Conservation (phyloP, 2,329 filamentous ascomycete genomes). For the Paracorniculantispora psalliotae region DNA sequence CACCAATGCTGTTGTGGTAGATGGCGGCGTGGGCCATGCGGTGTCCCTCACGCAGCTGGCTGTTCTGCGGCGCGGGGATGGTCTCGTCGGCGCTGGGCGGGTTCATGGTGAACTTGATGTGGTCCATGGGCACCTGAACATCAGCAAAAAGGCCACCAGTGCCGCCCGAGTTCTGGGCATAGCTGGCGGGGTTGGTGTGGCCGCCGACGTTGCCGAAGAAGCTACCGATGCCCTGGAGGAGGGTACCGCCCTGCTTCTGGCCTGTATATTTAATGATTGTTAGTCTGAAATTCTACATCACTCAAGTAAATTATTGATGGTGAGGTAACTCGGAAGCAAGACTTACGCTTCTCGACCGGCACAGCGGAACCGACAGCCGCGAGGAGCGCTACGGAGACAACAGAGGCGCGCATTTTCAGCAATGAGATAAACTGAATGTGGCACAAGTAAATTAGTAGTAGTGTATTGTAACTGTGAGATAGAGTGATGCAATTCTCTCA, state of each 20-base stretch:
- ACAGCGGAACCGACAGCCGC: not conserved
- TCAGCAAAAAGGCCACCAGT: slow-evolving; percentile 1
- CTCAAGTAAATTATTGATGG: not conserved
- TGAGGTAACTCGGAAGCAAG: not conserved
- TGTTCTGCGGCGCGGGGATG: not conserved
- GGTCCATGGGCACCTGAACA: slow-evolving; percentile 1
- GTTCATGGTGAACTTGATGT: slow-evolving; percentile 6
- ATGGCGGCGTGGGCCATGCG: slow-evolving; percentile 2
- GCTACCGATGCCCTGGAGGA: slow-evolving; percentile 1
- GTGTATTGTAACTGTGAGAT: not conserved
- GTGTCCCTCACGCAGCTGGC: slow-evolving; percentile 10
- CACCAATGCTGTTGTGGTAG: not conserved
- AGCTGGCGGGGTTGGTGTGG: slow-evolving; percentile 4
- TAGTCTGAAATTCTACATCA: too few relatives aligned
- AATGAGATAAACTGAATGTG: too few relatives aligned
- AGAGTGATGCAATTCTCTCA: too few relatives aligned
- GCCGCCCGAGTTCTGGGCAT: not conserved
- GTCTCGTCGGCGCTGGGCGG: not conserved
- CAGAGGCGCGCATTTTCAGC: slow-evolving; percentile 8
- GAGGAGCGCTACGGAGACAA: not conserved
- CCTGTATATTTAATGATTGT: not conserved
- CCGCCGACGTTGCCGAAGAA: slow-evolving; percentile 8
- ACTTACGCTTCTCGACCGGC: slow-evolving; percentile 9
- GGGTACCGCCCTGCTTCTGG: not conserved
- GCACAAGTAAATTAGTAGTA: not conserved